These are phyloP conservation scores for Malania oleifera DNA, from an alignment of 164 flowering plant species.

Conservation along the genomic window DNA sequence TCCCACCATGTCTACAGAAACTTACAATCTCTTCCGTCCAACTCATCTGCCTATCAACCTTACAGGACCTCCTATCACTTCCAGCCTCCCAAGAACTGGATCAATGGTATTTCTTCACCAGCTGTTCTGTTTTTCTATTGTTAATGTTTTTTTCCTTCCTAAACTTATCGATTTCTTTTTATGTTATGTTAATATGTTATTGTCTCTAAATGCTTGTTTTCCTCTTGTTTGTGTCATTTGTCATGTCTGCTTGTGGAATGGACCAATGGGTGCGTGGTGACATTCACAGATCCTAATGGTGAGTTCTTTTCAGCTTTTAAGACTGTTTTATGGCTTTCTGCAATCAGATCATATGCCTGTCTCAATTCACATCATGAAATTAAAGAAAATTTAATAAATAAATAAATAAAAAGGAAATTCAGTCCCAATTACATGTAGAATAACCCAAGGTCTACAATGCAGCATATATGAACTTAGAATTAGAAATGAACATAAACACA, in stretches of 20 bases:
- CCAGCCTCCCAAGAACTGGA: slow-evolving; percentile 47
- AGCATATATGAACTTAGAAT: no score
- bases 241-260: not conserved
- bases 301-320: slow-evolving; percentile 12
- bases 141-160: not conserved
- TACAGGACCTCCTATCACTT: slow-evolving; percentile 39
- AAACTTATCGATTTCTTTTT: not conserved
- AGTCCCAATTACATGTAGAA: no score
- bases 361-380: no score
- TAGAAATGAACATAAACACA: no score
- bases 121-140: not conserved
- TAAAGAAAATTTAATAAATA: no score
- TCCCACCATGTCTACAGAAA: slow-evolving; percentile 10
- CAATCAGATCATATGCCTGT: no score
- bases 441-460: no score
- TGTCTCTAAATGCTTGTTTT: not conserved
- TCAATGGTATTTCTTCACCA: slow-evolving; percentile 30
- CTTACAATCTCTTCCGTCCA: slow-evolving; percentile 5
- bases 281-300: slow-evolving; percentile 34
- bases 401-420: no score
- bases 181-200: not conserved
- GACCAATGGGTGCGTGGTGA: not conserved
- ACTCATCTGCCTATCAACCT: slow-evolving; percentile 15
- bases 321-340: no score
- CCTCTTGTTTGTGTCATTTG: not conserved